Percentiles rank a stretch among this genome's conserved stretches.
phyloP scores from a whole-genome alignment of 2,329 filamentous ascomycete species.

The Aspergillus glaucus region DNA sequence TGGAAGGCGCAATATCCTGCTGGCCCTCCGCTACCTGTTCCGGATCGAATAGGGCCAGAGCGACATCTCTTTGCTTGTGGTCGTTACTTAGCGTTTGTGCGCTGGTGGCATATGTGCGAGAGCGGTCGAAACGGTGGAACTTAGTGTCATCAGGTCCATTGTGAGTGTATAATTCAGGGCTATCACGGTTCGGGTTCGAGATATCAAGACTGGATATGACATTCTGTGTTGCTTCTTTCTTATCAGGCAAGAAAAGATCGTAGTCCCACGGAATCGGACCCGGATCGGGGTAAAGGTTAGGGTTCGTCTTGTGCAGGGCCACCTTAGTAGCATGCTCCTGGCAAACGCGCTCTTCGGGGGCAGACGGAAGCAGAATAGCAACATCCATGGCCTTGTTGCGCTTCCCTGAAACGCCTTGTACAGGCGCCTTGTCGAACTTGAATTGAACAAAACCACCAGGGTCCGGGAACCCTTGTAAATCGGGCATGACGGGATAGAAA shows the following conservation, averaged over 20 bases:
- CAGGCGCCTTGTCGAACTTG: constrained; percentile 57
- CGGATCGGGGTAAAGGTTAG: constrained; percentile 45
- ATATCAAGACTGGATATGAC: constrained; percentile 53
- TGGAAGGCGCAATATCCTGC: constrained; percentile 15
- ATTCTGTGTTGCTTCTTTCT: constrained; percentile 40
- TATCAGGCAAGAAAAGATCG: constrained; percentile 53
- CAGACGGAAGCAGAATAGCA: constrained; percentile 49
- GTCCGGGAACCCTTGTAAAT: constrained; percentile 55
- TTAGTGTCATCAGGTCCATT: constrained; percentile 37
- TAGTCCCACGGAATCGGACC: constrained; percentile 53
- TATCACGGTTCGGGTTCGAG: constrained; percentile 48
- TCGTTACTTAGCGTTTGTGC: constrained; percentile 47
- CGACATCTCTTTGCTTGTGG: constrained; percentile 52
- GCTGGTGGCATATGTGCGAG: constrained; percentile 56
- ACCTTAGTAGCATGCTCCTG: constrained; percentile 45
- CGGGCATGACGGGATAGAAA: constrained; percentile 55
- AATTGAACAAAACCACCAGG: constrained; percentile 54
- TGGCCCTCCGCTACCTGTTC: constrained; percentile 20
- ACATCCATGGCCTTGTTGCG: constrained; percentile 57
- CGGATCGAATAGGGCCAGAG: constrained; percentile 53
- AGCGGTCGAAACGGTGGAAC: constrained; percentile 50
- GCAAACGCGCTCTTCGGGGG: constrained; percentile 43
- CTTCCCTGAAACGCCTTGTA: constrained; percentile 40
- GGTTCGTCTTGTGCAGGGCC: constrained; percentile 44
- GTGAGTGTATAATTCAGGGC: constrained; percentile 45